These are phyloP conservation scores for Pleurotus citrinopileatus DNA, from an alignment of 768 basidiomycete genomes.

Conservation along the genomic window DNA sequence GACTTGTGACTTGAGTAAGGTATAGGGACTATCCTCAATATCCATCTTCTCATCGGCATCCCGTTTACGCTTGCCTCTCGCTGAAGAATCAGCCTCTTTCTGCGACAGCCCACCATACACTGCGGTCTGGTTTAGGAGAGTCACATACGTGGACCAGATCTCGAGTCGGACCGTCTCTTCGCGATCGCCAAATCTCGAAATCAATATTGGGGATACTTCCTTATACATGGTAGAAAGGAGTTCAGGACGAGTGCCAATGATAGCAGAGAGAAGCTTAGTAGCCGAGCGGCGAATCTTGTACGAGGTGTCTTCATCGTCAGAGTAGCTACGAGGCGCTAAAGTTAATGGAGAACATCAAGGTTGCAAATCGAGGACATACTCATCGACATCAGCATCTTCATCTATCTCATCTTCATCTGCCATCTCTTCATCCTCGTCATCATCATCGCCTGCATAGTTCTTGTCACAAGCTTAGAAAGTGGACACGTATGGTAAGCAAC, in stretches of 20 bases:
- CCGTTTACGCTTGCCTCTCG: slow-evolving; percentile 73
- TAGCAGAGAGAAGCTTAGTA: slow-evolving; percentile 81
- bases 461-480: too few relatives aligned
- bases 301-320: slow-evolving; percentile 97
- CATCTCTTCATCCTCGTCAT: slow-evolving; percentile 51
- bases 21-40: slow-evolving; percentile 71
- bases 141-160: slow-evolving; percentile 83
- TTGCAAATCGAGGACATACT: slow-evolving; percentile 41
- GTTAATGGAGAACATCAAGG: neutral
- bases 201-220: slow-evolving; percentile 82
- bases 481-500: too few relatives aligned
- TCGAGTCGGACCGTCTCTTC: slow-evolving; percentile 94
- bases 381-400: slow-evolving; percentile 76
- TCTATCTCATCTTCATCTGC: slow-evolving; percentile 74
- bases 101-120: slow-evolving; percentile 70
- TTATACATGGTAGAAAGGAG: slow-evolving; percentile 77
- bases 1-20: slow-evolving; percentile 71
- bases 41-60: slow-evolving; percentile 70
- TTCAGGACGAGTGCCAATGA: slow-evolving; percentile 90
- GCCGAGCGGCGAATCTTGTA: slow-evolving; percentile 96
- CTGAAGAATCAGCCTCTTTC: slow-evolving; percentile 43
- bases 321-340: slow-evolving; percentile 57
- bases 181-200: slow-evolving; percentile 89
- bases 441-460: slow-evolving; percentile 52
- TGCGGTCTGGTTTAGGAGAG: slow-evolving; percentile 80